Conservation (phyloP, 1,284 basidiomycete genomes). For the Bondarzewia mesenterica region DNA sequence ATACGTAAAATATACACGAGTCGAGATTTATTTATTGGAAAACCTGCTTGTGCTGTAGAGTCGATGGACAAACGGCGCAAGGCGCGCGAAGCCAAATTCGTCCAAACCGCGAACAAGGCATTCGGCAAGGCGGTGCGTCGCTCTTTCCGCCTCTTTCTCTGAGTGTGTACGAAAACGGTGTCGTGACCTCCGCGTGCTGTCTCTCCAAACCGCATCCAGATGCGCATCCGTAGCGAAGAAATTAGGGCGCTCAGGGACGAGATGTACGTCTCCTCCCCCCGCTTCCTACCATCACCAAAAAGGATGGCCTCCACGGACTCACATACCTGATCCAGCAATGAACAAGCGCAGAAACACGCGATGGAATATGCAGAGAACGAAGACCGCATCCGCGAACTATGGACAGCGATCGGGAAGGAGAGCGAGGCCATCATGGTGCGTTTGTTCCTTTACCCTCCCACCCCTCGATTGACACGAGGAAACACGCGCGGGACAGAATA, state of each 20-base stretch:
- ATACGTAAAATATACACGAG: too few species aligned
- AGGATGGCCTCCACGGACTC: neutral
- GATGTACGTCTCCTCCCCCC: too few species aligned
- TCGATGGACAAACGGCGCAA: neutral
- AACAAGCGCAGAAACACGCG: neutral
- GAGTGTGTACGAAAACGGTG: neutral
- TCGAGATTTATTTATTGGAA: too few species aligned
- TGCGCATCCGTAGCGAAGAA: neutral
- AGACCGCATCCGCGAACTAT: neutral
- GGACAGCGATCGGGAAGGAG: neutral
- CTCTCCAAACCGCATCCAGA: too few species aligned
- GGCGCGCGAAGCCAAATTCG: neutral
- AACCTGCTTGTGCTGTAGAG: neutral
- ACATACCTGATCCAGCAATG: neutral
- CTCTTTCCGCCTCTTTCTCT: neutral
- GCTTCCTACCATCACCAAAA: neutral
- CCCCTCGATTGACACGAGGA: neutral
- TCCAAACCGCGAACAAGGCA: neutral
- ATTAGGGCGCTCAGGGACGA: neutral
- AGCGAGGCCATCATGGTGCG: neutral
- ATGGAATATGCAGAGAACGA: neutral
- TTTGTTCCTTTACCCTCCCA: neutral
- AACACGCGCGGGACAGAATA: neutral
- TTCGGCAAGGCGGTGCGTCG: neutral
- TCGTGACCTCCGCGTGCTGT: too few species aligned